Evolutionary conservation across 768 basidiomycete species (phyloP), one percentile per base, ranked within the genome.

Genomic region (Lactarius pseudohatsudake): DNA sequence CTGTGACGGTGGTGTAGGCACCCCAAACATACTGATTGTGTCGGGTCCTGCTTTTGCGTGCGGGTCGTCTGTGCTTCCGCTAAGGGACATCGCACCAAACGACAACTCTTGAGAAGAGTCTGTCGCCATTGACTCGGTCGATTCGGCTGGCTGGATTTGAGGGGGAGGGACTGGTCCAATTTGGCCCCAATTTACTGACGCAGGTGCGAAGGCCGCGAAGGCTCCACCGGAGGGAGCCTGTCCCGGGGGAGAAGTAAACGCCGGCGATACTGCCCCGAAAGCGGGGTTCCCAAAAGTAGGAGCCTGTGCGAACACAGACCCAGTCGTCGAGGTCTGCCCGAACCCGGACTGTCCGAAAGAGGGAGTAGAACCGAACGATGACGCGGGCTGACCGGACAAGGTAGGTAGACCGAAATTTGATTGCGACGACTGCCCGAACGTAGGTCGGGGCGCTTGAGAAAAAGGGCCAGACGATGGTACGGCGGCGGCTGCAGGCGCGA

Each of bases 341-440:
- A 70, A 71, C 3, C 30, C 66, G 5, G 68, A 22, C 30, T 67
- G 61, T 7, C 41, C 65, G 22, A 60, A 53, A 32, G 72, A 45
- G 76, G 78, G 57, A 30, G 79, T 76, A 62, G 81, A 78, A 9
- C 66, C 56, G 40, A 64, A 64, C 4, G 61, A 68, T 30, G 63
- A 22, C n/a, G 26, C 45, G 20, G 62, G 55, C 28, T 61, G 64
- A 36, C 61, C 38, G 5, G 57, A 30, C 15, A 56, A 41, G 11
- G 6, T 28, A 15, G 75, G 47, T 58, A 72, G 69, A 3, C 74
- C 69, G 50, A 75, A 72, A 8, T 71, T 53, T 22, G 72, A 58
- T 59, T 77, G 77, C 16, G 68, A 40, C 15, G 64, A 16, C 16
- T 70, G 68, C 2, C 68, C 72, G 59, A 75, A 74, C 26, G 71